These are phyloP conservation scores for Cynara cardunculus DNA, from an alignment of 129 eudicot species.

Conservation along the genomic window DNA sequence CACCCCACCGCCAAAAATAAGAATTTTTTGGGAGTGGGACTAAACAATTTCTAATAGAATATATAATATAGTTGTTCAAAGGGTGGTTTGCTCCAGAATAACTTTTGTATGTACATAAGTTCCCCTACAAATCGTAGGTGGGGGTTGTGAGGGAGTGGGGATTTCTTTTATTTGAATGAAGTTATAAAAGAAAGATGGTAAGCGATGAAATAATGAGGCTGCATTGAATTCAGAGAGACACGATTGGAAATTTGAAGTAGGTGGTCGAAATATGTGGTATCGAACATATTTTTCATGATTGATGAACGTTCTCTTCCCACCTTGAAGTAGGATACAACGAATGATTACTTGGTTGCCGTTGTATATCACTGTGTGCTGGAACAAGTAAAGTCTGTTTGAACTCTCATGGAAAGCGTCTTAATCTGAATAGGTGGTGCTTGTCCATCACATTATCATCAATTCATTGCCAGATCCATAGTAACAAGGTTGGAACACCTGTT, in stretches of 20 bases:
- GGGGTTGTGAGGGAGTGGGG: neutral
- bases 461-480: neutral
- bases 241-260: neutral
- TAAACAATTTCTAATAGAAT: neutral
- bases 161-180: neutral
- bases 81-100: neutral
- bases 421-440: neutral
- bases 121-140: neutral
- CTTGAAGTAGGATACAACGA: too few relatives aligned
- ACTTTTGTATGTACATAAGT: neutral
- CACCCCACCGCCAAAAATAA: too few relatives aligned
- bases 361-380: too few relatives aligned
- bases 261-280: neutral
- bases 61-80: neutral
- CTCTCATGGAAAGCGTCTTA: too few relatives aligned
- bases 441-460: constrained; percentile 1
- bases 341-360: too few relatives aligned
- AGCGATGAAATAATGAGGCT: constrained; percentile 9
- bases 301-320: too few relatives aligned
- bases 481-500: neutral
- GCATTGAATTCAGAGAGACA: neutral
- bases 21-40: too few relatives aligned
- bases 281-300: neutral
- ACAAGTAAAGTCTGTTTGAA: too few relatives aligned
- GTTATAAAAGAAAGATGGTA: neutral